Conservation (phyloP, 495 filamentous ascomycete genomes). For the Aspergillus steynii region DNA sequence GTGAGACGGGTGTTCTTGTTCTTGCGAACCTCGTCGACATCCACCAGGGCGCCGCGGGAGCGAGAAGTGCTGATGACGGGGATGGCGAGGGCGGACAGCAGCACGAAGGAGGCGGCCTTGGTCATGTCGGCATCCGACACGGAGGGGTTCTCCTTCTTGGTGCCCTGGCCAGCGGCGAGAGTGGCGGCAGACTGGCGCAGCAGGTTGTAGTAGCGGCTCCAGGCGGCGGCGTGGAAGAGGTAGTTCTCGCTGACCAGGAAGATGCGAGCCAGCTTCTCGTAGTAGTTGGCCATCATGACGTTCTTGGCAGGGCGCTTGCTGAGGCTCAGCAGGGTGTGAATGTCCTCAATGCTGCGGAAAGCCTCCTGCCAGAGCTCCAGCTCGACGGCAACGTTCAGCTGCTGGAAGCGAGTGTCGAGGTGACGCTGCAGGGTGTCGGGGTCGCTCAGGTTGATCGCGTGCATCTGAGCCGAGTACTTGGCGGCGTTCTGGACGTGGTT, state of each 20-base stretch:
- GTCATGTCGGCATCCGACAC: conserved; percentile 84
- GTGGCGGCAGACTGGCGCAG: conserved; percentile 86
- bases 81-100: conserved; percentile 93
- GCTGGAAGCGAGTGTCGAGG: conserved; percentile 96
- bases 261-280: conserved; percentile 96
- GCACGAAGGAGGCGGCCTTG: conserved; percentile 88
- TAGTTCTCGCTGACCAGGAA: conserved; percentile 99
- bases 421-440: conserved; percentile 96
- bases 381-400: conserved; percentile 97
- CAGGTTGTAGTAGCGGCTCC: conserved; percentile 95
- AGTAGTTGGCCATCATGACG: conserved; percentile 99
- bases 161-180: conserved; percentile 77
- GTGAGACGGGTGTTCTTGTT: conserved; percentile 98
- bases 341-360: conserved; percentile 98
- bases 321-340: conserved; percentile 95
- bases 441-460: conserved; percentile 98
- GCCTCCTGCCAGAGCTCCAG: conserved; percentile 99
- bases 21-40: conserved; percentile 95
- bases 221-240: conserved; percentile 96
- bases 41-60: conserved; percentile 91
- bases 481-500: conserved; percentile 99
- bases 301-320: conserved; percentile 99
- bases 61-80: conserved; percentile 98
- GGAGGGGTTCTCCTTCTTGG: conserved; percentile 92
- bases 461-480: conserved; percentile 98